Evolutionary conservation across 257 asterid genomes (phyloP).

Genomic region (Solanum microdontum): DNA sequence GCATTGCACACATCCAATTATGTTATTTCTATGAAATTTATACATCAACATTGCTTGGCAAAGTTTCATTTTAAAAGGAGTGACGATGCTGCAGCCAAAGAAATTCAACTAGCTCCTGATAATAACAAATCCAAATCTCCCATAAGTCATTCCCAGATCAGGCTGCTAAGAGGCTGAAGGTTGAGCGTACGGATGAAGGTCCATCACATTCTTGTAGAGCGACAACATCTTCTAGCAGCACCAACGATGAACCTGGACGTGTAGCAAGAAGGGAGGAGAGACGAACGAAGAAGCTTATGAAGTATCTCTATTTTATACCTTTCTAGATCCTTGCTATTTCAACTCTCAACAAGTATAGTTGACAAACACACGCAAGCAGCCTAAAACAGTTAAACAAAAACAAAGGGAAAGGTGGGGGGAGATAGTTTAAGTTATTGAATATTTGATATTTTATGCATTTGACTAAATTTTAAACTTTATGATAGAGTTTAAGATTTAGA

Average conservation of each 20-base stretch:
- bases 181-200: constrained; percentile 19
- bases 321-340: constrained; percentile 17
- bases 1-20: neutral
- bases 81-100: constrained; percentile 1
- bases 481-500: neutral
- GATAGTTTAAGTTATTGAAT: neutral
- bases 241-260: neutral
- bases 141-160: neutral
- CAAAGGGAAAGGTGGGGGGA: neutral
- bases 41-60: neutral
- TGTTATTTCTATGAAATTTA: neutral
- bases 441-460: neutral
- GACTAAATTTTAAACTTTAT: neutral
- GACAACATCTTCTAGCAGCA: constrained; percentile 7
- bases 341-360: neutral
- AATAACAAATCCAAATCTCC: neutral
- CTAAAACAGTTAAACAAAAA: neutral
- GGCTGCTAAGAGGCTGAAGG: constrained; percentile 15
- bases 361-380: neutral
- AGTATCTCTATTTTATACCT: constrained; percentile 37
- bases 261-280: constrained; percentile 16
- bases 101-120: neutral
- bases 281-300: constrained; percentile 28
- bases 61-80: constrained; percentile 5
- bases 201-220: neutral